Evolutionary conservation across 1,139 yeast species (phyloP).

Genomic region (Wickerhamiella infanticola): DNA sequence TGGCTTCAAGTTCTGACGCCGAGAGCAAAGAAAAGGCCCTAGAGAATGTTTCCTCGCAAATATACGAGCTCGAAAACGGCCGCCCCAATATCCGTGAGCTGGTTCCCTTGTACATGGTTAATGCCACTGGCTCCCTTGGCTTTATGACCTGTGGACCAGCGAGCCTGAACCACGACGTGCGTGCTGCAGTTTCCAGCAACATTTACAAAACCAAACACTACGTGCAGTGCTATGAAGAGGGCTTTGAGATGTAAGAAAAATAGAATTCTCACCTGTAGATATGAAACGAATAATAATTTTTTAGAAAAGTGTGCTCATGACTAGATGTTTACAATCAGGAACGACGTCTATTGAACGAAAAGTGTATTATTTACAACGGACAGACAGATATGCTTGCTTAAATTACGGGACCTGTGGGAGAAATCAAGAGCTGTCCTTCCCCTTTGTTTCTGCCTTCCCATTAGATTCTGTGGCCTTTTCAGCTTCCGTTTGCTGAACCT

Average conservation of each 20-base stretch:
- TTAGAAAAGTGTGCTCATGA: not conserved
- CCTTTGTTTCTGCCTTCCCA: not conserved
- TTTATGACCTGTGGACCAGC: slow-evolving; percentile 33
- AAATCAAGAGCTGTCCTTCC: too few relatives aligned
- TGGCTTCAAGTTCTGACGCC: not conserved
- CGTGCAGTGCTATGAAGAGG: slow-evolving; percentile 10
- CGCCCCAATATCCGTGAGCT: slow-evolving; percentile 31
- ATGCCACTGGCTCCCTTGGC: slow-evolving; percentile 21
- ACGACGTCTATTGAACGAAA: too few relatives aligned
- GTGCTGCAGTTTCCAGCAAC: slow-evolving; percentile 22
- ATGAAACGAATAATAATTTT: not conserved
- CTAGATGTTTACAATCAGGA: too few relatives aligned
- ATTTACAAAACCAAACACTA: slow-evolving; percentile 5
- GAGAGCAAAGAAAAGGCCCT: slow-evolving; percentile 12
- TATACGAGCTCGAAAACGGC: slow-evolving; percentile 4
- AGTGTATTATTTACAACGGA: too few relatives aligned
- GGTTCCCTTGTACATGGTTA: slow-evolving; percentile 25
- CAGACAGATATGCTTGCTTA: too few relatives aligned
- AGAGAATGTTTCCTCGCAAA: slow-evolving; percentile 20
- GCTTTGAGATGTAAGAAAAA: slow-evolving; percentile 1
- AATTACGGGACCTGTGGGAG: too few relatives aligned
- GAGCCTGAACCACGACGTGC: slow-evolving; percentile 26
- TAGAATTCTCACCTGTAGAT: not conserved
- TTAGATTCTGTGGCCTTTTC: slow-evolving; percentile 8
- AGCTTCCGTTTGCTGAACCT: slow-evolving; percentile 28